Conservation (phyloP, 2,329 filamentous ascomycete genomes). For the Aureobasidium uvarum region DNA sequence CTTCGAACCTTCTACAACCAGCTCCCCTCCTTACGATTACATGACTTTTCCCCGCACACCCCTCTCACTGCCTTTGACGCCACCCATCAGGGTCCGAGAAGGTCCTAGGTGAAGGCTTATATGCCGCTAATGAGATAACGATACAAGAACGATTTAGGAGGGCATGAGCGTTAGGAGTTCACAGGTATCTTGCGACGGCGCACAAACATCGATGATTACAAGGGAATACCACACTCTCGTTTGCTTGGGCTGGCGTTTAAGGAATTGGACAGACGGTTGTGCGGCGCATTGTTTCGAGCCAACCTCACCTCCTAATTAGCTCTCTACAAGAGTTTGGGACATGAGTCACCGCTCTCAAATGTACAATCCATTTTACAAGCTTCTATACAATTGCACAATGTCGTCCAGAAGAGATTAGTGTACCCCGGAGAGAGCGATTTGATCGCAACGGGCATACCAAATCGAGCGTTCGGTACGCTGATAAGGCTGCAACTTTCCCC, state of each 20-base stretch:
- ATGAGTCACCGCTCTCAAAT: neutral
- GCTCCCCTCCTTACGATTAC: constrained; percentile 44
- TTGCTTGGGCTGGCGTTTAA: neutral
- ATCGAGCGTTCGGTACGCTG: neutral
- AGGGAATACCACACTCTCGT: constrained; percentile 20
- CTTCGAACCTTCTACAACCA: constrained; percentile 61
- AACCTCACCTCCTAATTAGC: neutral
- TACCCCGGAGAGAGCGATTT: too few species aligned
- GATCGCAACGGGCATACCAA: neutral
- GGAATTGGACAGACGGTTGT: neutral
- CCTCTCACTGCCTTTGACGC: constrained; percentile 69
- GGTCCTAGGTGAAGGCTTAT: constrained; percentile 4
- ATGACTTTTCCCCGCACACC: constrained; percentile 61
- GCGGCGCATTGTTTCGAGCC: neutral
- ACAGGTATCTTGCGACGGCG: neutral
- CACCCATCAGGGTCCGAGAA: constrained; percentile 46
- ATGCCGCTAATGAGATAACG: constrained; percentile 9
- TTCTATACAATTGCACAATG: too few species aligned
- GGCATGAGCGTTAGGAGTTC: neutral
- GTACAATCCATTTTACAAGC: neutral
- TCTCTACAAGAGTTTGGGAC: neutral
- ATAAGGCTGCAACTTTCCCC: constrained; percentile 17
- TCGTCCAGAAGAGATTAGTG: too few species aligned
- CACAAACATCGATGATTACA: neutral
- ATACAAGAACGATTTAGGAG: neutral